phyloP scores from a whole-genome alignment of 2,329 filamentous ascomycete genomes.

The Fusarium sp. region DNA sequence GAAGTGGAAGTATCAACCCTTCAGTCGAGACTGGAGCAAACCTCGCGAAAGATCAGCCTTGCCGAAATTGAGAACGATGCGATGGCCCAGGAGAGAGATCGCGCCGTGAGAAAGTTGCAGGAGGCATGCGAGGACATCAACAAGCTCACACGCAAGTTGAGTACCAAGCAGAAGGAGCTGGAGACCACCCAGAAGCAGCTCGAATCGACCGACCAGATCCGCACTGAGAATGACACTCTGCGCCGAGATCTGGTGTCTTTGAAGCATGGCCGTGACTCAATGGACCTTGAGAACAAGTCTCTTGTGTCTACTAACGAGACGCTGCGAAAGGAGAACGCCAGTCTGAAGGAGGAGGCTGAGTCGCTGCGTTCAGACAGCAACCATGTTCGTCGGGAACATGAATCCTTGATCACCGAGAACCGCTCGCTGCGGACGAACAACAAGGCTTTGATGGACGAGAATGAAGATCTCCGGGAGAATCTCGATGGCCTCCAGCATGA shows the following conservation, averaged over 20 bases:
- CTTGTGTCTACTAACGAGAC: slow-evolving; percentile 53
- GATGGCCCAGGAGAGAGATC: slow-evolving; percentile 69
- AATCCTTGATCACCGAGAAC: slow-evolving; percentile 55
- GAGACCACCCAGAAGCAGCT: slow-evolving; percentile 54
- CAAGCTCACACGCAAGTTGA: slow-evolving; percentile 55
- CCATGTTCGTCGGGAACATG: slow-evolving; percentile 53
- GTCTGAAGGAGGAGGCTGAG: slow-evolving; percentile 52
- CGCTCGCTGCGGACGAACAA: slow-evolving; percentile 55
- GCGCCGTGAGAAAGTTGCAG: slow-evolving; percentile 67
- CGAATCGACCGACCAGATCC: slow-evolving; percentile 52
- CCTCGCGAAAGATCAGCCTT: slow-evolving; percentile 67
- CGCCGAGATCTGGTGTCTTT: slow-evolving; percentile 53
- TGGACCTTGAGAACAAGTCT: slow-evolving; percentile 53
- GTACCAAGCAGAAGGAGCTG: slow-evolving; percentile 53
- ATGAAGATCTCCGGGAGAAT: slow-evolving; percentile 54
- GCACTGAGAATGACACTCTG: slow-evolving; percentile 50
- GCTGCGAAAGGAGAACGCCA: slow-evolving; percentile 48
- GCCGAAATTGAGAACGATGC: slow-evolving; percentile 69
- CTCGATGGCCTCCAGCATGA: slow-evolving; percentile 53
- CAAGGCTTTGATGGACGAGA: slow-evolving; percentile 53
- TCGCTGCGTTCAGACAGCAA: slow-evolving; percentile 55
- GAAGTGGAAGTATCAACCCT: slow-evolving; percentile 67
- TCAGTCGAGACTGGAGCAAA: slow-evolving; percentile 67
- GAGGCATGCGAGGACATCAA: slow-evolving; percentile 67
- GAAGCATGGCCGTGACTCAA: slow-evolving; percentile 49